Base-by-base conservation (phyloP, 2,329 filamentous ascomycete genomes). In the Fusarium sp. region DNA sequence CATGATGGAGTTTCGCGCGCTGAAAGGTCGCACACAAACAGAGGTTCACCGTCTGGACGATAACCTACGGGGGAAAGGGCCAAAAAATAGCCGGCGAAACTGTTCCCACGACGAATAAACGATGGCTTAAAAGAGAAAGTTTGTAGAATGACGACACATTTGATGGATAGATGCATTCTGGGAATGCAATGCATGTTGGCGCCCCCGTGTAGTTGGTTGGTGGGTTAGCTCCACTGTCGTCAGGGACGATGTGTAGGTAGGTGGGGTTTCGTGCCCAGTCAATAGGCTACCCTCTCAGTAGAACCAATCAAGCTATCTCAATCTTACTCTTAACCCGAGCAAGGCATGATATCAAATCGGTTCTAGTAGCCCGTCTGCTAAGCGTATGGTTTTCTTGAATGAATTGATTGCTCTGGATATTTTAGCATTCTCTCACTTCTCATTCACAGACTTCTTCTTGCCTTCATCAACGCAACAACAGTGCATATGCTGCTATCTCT, bases 1-100 rank as follows among this genome's bases (percentile, higher is more conserved):
- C 89, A 90, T 91, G 67, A 66, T 81, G 72, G 20, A 61, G 25
- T 51, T 37, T 54, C 33, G 55, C 40, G 51, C 33, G 11, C 36
- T 33, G 46, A 21, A 21, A 46, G 35, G 25, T 42, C 47, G 35
- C 37, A 46, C 25, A 39, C 29, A 13, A 9, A 23, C 15, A 13
- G 21, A 13, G 21, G 20, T 21, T 25, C 39, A 18, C 23, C 11
- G n/a, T 11, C 10, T 13, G n/a, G n/a, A 35, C 14, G 41, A 10
- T 20, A 18, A 18, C 17, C 23, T 14, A 21, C 20, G 9, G 23
- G 10, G 5, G 40, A n/a, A 18, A 14, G 18, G 33, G 15, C 18
- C 36, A 37, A 21, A 21, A 29, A 9, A 20, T 3, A 18, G 7
- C 18, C 17, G n/a, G 15, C 13, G 9, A 21, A 27, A 11, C 18